Conservation (phyloP, 192 early-diverging fungal species). For the Umbelopsis vinacea region DNA sequence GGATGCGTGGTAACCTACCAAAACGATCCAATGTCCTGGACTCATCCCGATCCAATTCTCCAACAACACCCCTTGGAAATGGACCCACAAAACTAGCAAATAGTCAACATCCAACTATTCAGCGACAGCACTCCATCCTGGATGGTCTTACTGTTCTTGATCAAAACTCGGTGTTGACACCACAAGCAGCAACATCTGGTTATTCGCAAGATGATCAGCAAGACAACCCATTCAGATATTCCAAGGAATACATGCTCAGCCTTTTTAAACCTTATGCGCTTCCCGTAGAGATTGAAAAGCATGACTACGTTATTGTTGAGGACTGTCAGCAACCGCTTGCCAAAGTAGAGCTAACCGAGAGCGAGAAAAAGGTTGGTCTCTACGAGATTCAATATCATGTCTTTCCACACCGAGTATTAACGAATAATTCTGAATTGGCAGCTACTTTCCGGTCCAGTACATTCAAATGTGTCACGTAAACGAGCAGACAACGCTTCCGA, state of each 20-base stretch:
- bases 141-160: slow-evolving; percentile 21
- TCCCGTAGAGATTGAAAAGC: slow-evolving; percentile 64
- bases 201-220: slow-evolving; percentile 18
- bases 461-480: slow-evolving; percentile 36
- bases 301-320: slow-evolving; percentile 67
- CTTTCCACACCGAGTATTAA: neutral
- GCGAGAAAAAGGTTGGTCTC: slow-evolving; percentile 64
- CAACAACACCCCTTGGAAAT: slow-evolving; percentile 1
- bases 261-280: slow-evolving; percentile 63
- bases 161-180: slow-evolving; percentile 21
- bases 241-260: slow-evolving; percentile 75
- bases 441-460: slow-evolving; percentile 37
- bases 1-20: slow-evolving; percentile 39
- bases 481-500: slow-evolving; percentile 22
- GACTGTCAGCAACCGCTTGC: slow-evolving; percentile 66
- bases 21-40: slow-evolving; percentile 22
- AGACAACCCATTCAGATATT: slow-evolving; percentile 66
- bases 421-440: neutral
- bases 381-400: neutral
- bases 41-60: slow-evolving; percentile 24
- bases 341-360: slow-evolving; percentile 54
- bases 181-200: neutral
- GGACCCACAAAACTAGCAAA: slow-evolving; percentile 4
- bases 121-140: slow-evolving; percentile 19
- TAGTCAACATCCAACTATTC: slow-evolving; percentile 17